Evolutionary conservation across 2,329 filamentous ascomycete species (phyloP).

Genomic region (Didymella segeticola): DNA sequence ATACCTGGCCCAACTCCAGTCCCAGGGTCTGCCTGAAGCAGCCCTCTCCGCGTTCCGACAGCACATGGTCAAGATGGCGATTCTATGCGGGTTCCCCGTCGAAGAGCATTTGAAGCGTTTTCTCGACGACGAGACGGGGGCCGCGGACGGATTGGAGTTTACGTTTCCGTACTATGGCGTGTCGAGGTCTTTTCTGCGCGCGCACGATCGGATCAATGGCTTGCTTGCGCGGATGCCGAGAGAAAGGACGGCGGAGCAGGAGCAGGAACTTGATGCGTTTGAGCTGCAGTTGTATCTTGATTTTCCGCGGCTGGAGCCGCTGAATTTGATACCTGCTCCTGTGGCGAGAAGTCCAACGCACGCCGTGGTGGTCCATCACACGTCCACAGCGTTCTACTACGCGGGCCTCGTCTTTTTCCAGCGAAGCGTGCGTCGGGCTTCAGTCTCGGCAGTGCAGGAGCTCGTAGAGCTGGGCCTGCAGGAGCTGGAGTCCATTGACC

Average conservation of each 20-base stretch:
- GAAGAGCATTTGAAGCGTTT: conserved; percentile 11
- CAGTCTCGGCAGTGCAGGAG: conserved; percentile 11
- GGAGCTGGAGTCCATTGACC: conserved; percentile 18
- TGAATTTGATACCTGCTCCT: too few species aligned
- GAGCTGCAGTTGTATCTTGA: conserved; percentile 22
- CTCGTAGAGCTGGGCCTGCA: conserved; percentile 16
- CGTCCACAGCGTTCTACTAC: conserved; percentile 19
- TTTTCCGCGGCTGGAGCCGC: conserved; percentile 11
- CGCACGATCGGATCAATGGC: conserved; percentile 12
- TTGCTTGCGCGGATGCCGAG: background rate
- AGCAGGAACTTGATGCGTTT: conserved; percentile 15
- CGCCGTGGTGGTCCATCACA: conserved; percentile 12
- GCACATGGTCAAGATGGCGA: conserved; percentile 23
- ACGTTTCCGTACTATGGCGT: conserved; percentile 19
- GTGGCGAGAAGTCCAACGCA: too few species aligned
- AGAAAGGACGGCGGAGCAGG: background rate
- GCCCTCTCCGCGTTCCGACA: conserved; percentile 15
- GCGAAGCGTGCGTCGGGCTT: conserved; percentile 5
- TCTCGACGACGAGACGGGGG: conserved; percentile 11
- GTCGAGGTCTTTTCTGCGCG: conserved; percentile 14
- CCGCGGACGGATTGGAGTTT: conserved; percentile 16
- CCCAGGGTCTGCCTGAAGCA: conserved; percentile 10
- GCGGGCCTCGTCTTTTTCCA: conserved; percentile 20
- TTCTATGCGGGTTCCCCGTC: conserved; percentile 14
- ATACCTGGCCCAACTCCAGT: conserved; percentile 15